Evolutionary conservation across 768 basidiomycete species (phyloP).

Genomic region (Termitomyces sp.): DNA sequence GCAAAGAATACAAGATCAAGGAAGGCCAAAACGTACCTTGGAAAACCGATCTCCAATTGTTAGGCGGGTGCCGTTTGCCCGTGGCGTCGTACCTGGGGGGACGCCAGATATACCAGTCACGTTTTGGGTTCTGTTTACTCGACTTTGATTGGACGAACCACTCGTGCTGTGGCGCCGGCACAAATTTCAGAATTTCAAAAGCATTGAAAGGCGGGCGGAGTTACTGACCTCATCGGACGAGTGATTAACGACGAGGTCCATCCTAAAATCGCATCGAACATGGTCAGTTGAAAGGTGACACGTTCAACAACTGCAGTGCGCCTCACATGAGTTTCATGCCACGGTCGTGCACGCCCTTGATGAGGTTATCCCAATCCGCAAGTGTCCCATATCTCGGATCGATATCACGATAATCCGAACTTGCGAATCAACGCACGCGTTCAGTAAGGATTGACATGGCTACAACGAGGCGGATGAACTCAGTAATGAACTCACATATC

Average conservation of each 20-base stretch:
- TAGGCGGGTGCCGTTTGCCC: conserved; percentile 60
- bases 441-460: neutral
- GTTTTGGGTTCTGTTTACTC: conserved; percentile 35
- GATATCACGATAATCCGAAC: conserved; percentile 64
- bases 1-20: neutral
- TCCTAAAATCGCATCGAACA: conserved; percentile 33
- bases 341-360: conserved; percentile 53
- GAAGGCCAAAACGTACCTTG: conserved; percentile 41
- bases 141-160: conserved; percentile 67
- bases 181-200: neutral
- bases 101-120: too few relatives aligned
- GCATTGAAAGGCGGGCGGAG: neutral
- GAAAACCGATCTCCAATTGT: conserved; percentile 72
- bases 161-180: conserved; percentile 38
- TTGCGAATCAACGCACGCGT: conserved; percentile 5
- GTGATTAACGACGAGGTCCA: conserved; percentile 80
- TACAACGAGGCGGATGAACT: neutral
- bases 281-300: neutral
- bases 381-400: conserved; percentile 66
- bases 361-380: conserved; percentile 55
- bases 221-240: conserved; percentile 44
- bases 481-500: conserved; percentile 48
- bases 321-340: conserved; percentile 72
- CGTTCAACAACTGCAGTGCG: neutral
- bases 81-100: conserved; percentile 14